Conservation (phyloP, 1,139 yeast species). For the Geotrichum cucujoidarum region DNA sequence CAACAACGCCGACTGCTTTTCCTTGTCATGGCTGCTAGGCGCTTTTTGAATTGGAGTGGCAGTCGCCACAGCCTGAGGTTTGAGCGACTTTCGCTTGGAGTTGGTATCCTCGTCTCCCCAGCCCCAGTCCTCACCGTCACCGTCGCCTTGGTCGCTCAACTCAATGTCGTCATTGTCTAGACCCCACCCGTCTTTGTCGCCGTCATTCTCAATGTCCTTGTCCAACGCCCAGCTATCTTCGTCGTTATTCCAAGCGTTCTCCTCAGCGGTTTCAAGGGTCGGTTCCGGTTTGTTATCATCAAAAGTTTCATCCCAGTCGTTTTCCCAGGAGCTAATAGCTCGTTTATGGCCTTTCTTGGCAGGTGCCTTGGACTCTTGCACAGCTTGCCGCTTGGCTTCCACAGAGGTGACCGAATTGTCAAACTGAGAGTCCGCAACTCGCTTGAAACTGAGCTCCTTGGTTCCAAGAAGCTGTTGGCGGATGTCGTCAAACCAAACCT, state of each 20-base stretch:
- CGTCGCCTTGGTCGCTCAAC: slow-evolving; percentile 19
- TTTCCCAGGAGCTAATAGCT: slow-evolving; percentile 9
- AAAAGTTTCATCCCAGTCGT: slow-evolving; percentile 10
- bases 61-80: neutral
- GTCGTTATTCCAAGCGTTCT: neutral
- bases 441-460: neutral
- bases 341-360: slow-evolving; percentile 3
- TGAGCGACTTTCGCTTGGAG: slow-evolving; percentile 1
- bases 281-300: slow-evolving; percentile 6
- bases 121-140: slow-evolving; percentile 29
- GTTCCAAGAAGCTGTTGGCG: slow-evolving; percentile 18
- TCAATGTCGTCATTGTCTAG: slow-evolving; percentile 12
- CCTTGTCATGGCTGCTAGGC: neutral
- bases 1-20: slow-evolving; percentile 8
- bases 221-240: neutral
- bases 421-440: slow-evolving; percentile 9
- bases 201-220: neutral
- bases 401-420: neutral
- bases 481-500: slow-evolving; percentile 23
- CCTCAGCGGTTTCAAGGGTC: neutral
- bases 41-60: neutral
- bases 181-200: slow-evolving; percentile 20
- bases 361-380: neutral
- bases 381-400: slow-evolving; percentile 1
- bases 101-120: slow-evolving; percentile 30